Evolutionary conservation across 805 yeast genomes (phyloP), one percentile per base, ranked within the genome.

Genomic region (Alloascoidea hylecoeti): DNA sequence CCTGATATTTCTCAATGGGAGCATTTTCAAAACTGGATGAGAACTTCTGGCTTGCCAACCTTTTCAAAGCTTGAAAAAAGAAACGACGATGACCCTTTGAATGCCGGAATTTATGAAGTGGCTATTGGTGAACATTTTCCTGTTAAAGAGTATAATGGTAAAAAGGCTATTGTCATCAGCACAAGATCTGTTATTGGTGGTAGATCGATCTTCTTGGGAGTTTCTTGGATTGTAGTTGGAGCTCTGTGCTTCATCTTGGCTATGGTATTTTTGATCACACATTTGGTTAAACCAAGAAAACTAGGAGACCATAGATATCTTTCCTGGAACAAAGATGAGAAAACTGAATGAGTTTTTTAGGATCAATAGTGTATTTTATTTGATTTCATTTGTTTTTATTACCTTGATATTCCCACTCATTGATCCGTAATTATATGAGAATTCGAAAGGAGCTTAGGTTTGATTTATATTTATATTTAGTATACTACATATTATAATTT

Each of bases 21-120:
- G 52, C 77, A 77, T 46, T 71, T 89, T 48, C 95, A 86, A 63
- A 89, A 86, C 56, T 89, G 98, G 98, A 89, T 89, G 96, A 74
- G 94, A 50, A 86, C 96, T 1, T 95, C 97, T 0, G 96, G 94
- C 0, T 64, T 89, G 44, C 94, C 97, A 17, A 73, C 79, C 9
- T 89, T 92, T 52, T 75, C 80, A 65, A 89, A 92, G 53, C 59
- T 86, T 28, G 88, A 86, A 33, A 68, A 79, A 35, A 74, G 80
- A 47, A 88, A 84, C 57, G 78, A 74, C 42, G 63, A 72, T 2
- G 61, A 61, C 1, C 50, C 69, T 2, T 56, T 89, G 42, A 44
- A 53, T 1, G 60, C 70, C 6, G 97, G 97, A 2, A 70, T 72
- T 6, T 92, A 89, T 55, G 64, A 68, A 42, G 58, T 86, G 34